Evolutionary conservation across 2,329 filamentous ascomycete genomes (phyloP).

Genomic region (Fusarium sororula): DNA sequence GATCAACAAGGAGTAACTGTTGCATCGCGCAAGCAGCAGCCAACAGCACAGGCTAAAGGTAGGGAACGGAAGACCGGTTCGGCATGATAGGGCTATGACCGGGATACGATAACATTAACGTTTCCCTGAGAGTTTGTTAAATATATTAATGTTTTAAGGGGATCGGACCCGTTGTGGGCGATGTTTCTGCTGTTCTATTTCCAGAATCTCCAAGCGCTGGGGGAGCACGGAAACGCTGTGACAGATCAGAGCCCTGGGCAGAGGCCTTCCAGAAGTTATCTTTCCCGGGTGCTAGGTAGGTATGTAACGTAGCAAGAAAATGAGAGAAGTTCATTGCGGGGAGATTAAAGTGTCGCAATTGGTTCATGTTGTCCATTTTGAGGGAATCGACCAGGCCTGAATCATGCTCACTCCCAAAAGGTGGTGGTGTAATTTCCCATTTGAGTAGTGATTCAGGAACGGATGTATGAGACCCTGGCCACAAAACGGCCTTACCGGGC

Average conservation of each 20-base stretch:
- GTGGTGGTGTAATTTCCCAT: conserved; percentile 41
- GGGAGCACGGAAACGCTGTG: conserved; percentile 22
- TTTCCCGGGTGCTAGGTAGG: conserved; percentile 1
- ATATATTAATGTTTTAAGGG: conserved; percentile 40
- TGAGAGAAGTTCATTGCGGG: conserved; percentile 34
- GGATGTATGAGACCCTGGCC: conserved; percentile 28
- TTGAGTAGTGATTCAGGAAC: conserved; percentile 32
- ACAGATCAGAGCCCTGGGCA: neutral
- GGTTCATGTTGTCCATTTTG: conserved; percentile 40
- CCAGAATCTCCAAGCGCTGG: conserved; percentile 28
- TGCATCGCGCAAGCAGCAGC: neutral
- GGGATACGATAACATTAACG: conserved; percentile 27
- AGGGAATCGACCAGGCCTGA: conserved; percentile 30
- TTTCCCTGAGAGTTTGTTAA: conserved; percentile 30
- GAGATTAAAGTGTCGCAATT: conserved; percentile 31
- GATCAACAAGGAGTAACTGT: conserved; percentile 64
- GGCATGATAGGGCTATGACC: conserved; percentile 28
- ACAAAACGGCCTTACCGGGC: conserved; percentile 38
- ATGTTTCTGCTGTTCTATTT: conserved; percentile 42
- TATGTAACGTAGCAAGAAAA: conserved; percentile 27
- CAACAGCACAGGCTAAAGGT: neutral
- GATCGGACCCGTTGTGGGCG: conserved; percentile 24
- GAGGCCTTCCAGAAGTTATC: conserved; percentile 12
- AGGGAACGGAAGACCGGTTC: conserved; percentile 10
- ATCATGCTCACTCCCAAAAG: conserved; percentile 27